Conservation (phyloP, 2,329 filamentous ascomycete genomes). For the Cladosporium sp. region DNA sequence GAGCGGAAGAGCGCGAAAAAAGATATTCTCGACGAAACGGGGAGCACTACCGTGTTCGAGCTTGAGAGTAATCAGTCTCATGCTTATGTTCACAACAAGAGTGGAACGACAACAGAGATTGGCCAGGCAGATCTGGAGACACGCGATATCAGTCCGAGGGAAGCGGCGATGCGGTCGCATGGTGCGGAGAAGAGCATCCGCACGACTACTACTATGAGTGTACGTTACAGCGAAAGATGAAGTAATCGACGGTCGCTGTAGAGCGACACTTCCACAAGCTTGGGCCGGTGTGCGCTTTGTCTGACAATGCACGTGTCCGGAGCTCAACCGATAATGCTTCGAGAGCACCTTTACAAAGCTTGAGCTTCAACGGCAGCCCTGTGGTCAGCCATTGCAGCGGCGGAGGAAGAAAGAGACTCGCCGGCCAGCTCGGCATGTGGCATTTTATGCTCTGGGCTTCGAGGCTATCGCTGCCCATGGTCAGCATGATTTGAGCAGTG, state of each 20-base stretch:
- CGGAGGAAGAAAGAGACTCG: slow-evolving; percentile 26
- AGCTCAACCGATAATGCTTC: neutral
- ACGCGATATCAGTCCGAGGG: neutral
- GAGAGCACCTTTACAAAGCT: neutral
- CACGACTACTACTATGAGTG: slow-evolving; percentile 2
- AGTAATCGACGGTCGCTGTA: neutral
- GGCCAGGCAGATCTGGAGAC: neutral
- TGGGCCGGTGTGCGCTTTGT: too few species aligned
- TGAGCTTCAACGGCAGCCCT: neutral
- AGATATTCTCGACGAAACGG: neutral
- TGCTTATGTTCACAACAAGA: slow-evolving; percentile 6
- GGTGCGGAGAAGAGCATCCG: neutral
- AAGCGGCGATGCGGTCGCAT: neutral
- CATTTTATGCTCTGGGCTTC: slow-evolving; percentile 27
- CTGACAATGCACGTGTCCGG: neutral
- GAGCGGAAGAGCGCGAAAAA: neutral
- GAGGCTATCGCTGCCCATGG: neutral
- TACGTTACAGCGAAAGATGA: slow-evolving; percentile 1
- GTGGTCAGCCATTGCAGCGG: neutral
- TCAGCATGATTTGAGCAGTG: slow-evolving; percentile 2
- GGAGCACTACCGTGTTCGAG: slow-evolving; percentile 1
- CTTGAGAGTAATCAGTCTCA: neutral
- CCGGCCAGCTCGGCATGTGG: slow-evolving; percentile 23
- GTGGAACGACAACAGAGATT: neutral
- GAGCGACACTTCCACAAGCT: neutral